Percentiles rank a stretch among this genome's conserved stretches.
These are phyloP conservation scores for Ascochyta viciae-villosae DNA, from an alignment of 2,329 filamentous ascomycete species.

Conservation along the genomic window DNA sequence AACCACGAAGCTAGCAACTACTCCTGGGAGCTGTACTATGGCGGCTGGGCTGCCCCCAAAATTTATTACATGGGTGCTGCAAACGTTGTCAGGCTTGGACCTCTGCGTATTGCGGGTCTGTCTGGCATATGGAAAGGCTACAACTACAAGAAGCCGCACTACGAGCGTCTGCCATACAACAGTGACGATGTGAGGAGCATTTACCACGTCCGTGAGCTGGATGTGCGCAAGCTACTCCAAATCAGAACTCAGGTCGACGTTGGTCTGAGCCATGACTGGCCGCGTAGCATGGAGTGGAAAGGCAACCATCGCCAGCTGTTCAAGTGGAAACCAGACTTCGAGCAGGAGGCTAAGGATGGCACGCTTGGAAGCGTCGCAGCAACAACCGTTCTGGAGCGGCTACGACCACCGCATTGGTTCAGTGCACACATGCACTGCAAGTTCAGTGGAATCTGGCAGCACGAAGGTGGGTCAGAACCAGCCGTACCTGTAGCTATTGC, in stretches of 20 bases:
- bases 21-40: conserved; percentile 91
- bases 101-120: conserved; percentile 85
- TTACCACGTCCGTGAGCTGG: conserved; percentile 89
- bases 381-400: conserved; percentile 77
- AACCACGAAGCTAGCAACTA: conserved; percentile 96
- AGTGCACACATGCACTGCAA: conserved; percentile 89
- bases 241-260: conserved; percentile 88
- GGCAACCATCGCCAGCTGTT: conserved; percentile 76
- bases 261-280: conserved; percentile 96
- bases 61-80: conserved; percentile 97
- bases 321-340: conserved; percentile 75
- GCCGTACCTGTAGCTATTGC: conserved; percentile 6
- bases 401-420: conserved; percentile 90
- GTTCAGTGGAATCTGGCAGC: conserved; percentile 70
- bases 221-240: conserved; percentile 87
- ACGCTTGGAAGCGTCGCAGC: conserved; percentile 82
- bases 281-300: conserved; percentile 78
- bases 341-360: conserved; percentile 76
- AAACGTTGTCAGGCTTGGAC: conserved; percentile 83
- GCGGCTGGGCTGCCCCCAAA: conserved; percentile 94
- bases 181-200: conserved; percentile 77
- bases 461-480: conserved; percentile 46
- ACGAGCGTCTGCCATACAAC: conserved; percentile 86
- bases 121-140: conserved; percentile 95
- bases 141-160: conserved; percentile 83